Evolutionary conservation across 176 grass and related monocot genomes (phyloP).

Genomic region (Guadua angustifolia): DNA sequence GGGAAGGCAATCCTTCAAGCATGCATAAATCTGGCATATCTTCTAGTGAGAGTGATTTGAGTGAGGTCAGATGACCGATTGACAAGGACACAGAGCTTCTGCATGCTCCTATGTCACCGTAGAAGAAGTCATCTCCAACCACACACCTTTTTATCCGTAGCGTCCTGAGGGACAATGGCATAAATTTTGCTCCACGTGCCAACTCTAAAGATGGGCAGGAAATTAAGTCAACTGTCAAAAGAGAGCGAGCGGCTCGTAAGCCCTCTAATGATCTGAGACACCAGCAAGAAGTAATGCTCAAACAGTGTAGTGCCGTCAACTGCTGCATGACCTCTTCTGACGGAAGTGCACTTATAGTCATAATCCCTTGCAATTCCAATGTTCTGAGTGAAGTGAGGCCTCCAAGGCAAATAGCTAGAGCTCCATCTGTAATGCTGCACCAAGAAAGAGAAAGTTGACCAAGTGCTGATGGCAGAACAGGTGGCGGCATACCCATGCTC

Average conservation of each 20-base stretch:
- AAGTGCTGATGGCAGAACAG: neutral
- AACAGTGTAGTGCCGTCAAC: neutral
- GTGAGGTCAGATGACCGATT: neutral
- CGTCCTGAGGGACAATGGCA: accelerated
- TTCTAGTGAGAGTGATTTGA: neutral
- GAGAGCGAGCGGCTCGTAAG: neutral
- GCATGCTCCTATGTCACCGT: accelerated
- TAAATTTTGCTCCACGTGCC: neutral
- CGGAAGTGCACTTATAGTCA: constrained; percentile 27
- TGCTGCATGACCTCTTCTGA: constrained; percentile 1
- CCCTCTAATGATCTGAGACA: constrained; percentile 26
- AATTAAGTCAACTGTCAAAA: accelerated
- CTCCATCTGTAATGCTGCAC: constrained; percentile 11
- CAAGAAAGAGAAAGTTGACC: accelerated
- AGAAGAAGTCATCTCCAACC: neutral
- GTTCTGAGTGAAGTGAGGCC: neutral
- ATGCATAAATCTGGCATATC: neutral
- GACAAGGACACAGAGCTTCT: neutral
- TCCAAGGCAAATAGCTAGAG: constrained; percentile 1
- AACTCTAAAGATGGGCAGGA: constrained; percentile 15
- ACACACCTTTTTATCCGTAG: accelerated
- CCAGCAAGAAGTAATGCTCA: neutral
- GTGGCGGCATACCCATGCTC: accelerated
- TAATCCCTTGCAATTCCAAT: accelerated
- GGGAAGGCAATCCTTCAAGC: neutral